Evolutionary conservation across 2,329 filamentous ascomycete genomes (phyloP), one percentile per base, ranked within the genome.

Genomic region (Verticillium tricorpus): DNA sequence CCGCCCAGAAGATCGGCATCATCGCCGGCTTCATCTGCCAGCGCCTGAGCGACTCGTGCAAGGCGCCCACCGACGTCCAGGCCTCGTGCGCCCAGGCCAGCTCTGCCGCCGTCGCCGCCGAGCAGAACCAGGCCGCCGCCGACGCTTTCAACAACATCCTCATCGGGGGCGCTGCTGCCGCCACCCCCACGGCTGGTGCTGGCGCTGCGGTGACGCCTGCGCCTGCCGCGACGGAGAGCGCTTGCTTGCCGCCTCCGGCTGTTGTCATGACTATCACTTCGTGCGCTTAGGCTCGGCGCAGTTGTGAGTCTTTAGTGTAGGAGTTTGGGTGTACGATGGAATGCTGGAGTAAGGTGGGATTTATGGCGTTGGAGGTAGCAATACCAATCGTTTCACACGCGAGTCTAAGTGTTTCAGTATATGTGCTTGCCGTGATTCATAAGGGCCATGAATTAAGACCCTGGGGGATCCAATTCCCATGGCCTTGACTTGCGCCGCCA

Each of bases 11-110:
- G 58, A 69, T 72, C 63, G 67, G 67, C 35, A 62, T 82, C 67
- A 78, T 83, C 65, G 73, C 80, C 15, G 66, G 73, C 56, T 83
- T 83, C 67, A 80, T 81, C 69, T 82, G 79, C 70, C 68, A 73
- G 50, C 78, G 78, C 60, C 69, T 81, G 22, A 62, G 68, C 35
- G 74, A 69, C 56, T 62, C 61, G 28, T 71, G 69, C 67, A 68
- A 69, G 64, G 64, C 64, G 1, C 58, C 64, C 15, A 19, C 35
- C 22, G 63, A 60, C 12, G 59, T 60, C 37, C 14, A 63, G 11
- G 40, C 32, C 5, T 45, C 14, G 40, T 66, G 65, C 58, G 59
- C 60, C 19, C 19, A 34, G 28, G 69, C 69, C 5, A 50, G 62
- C 56, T 61, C 63, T 2, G 65, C 62, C 3, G 64, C 63, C 3